Base-by-base conservation (phyloP, 2,329 filamentous ascomycete species). In the Penicillium sp. region DNA sequence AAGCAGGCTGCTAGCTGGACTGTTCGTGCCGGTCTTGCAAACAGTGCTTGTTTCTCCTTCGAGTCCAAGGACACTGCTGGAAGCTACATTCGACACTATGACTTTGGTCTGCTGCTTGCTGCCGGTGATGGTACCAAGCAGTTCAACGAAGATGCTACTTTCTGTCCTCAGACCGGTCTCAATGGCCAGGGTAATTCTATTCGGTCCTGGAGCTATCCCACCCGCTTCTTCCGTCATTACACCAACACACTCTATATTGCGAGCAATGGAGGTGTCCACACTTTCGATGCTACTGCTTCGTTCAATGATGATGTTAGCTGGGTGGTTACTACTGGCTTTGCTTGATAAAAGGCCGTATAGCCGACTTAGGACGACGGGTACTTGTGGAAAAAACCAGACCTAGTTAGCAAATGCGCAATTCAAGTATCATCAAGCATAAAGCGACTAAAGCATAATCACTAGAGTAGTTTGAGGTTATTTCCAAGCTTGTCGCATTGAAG, bases 61-160 rank as follows among this genome's bases (percentile, higher is more conserved):
- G 84, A 87, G 69, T 84, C 83, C 0, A 69, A 67, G 10, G 83
- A 86, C 55, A 79, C 79, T 0, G 72, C 84, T 1, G 84, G 84
- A 3, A 83, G 79, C 71, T 88, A 76, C 65, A 74, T 87, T 4
- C 76, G 84, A 0, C 84, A 87, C 71, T 75, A 67, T 56, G 64
- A 80, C 68, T 87, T 84, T 48, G 74, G 21, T 27, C 79, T 87
- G 1, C 44, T 67, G 32, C 59, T 87, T 43, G 68, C 73, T 40
- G 75, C 78, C 53, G 78, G 79, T 57, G 84, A 87, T 56, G 77
- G 78, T 50, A 75, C 73, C 51, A 84, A 86, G 74, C 70, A 73
- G 48, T 85, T 87, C 70, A 36, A 71, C 4, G 83, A 87, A 60
- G 84, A 87, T 45, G 83, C 84, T 7, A 87, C 85, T 0, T 87